phyloP scores from a whole-genome alignment of 2,329 filamentous ascomycete species.

The Pseudogymnoascus sp. region DNA sequence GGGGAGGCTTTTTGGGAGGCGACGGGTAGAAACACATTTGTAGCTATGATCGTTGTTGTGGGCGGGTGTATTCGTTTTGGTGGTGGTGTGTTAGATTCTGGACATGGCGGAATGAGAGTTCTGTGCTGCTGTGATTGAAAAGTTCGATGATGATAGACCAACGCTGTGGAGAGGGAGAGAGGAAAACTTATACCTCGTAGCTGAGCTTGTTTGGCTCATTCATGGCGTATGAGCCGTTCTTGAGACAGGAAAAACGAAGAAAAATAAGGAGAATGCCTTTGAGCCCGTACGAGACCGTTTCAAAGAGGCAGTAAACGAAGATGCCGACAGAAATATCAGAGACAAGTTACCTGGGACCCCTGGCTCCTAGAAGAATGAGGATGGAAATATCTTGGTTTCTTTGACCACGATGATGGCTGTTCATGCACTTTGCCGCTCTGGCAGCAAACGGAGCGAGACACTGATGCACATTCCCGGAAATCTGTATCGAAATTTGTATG shows the following conservation, averaged over 20 bases:
- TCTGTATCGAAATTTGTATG: not conserved
- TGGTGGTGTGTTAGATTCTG: not conserved
- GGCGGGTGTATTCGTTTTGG: not conserved
- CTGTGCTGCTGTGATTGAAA: not conserved
- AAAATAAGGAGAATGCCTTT: conserved; percentile 1
- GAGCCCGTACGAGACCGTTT: not conserved
- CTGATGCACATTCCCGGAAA: not conserved
- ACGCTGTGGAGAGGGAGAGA: not conserved
- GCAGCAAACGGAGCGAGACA: conserved; percentile 1
- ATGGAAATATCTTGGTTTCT: not conserved
- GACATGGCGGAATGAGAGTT: not conserved
- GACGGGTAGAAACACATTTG: not conserved
- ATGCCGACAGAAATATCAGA: not conserved
- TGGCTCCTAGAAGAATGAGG: not conserved
- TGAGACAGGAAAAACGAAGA: conserved; percentile 4
- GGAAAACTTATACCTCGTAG: not conserved
- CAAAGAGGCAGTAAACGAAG: not conserved
- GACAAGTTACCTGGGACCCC: not conserved
- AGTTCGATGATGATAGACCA: not conserved
- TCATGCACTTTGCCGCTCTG: not conserved
- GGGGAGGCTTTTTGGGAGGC: not conserved
- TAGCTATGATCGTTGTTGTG: not conserved
- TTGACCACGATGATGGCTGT: not conserved
- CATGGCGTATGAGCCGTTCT: not conserved
- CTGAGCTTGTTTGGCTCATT: not conserved